Conservation (phyloP, 768 basidiomycete species). For the Lactifluus piperatus region DNA sequence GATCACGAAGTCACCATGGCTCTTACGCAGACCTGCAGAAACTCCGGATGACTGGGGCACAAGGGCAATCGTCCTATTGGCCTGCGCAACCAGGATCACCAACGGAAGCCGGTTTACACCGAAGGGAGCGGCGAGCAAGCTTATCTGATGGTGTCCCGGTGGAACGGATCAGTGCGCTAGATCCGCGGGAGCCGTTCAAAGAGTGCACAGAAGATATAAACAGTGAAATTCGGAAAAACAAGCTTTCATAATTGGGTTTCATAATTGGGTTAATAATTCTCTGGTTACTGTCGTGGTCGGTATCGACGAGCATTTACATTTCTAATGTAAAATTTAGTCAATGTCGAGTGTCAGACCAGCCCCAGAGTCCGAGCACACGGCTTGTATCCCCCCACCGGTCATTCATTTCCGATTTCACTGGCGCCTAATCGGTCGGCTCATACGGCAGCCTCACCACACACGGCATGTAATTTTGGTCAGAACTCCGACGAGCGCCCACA, state of each 20-base stretch:
- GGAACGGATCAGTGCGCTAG: slow-evolving; percentile 49
- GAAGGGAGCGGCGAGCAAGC: slow-evolving; percentile 43
- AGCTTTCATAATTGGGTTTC: slow-evolving; percentile 10
- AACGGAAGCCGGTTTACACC: slow-evolving; percentile 37
- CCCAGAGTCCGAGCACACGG: background rate
- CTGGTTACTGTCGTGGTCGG: slow-evolving; percentile 18
- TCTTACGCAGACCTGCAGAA: slow-evolving; percentile 81
- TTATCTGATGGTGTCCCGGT: slow-evolving; percentile 59
- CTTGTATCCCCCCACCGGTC: background rate
- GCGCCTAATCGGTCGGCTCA: slow-evolving; percentile 3
- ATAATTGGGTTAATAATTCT: slow-evolving; percentile 16
- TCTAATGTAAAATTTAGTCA: slow-evolving; percentile 13
- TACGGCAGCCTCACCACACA: background rate
- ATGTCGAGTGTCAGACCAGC: background rate
- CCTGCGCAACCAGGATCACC: slow-evolving; percentile 17
- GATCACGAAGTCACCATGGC: slow-evolving; percentile 52
- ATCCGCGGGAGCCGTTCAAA: slow-evolving; percentile 48
- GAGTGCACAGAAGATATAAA: slow-evolving; percentile 63
- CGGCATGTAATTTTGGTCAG: background rate
- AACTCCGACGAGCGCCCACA: background rate
- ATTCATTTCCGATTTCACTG: background rate
- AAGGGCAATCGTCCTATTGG: slow-evolving; percentile 23
- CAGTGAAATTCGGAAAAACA: slow-evolving; percentile 42
- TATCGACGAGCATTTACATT: slow-evolving; percentile 15
- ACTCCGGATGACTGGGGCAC: slow-evolving; percentile 32